Evolutionary conservation across 345 rosid genomes (phyloP).

Genomic region (Sapria himalayana): DNA sequence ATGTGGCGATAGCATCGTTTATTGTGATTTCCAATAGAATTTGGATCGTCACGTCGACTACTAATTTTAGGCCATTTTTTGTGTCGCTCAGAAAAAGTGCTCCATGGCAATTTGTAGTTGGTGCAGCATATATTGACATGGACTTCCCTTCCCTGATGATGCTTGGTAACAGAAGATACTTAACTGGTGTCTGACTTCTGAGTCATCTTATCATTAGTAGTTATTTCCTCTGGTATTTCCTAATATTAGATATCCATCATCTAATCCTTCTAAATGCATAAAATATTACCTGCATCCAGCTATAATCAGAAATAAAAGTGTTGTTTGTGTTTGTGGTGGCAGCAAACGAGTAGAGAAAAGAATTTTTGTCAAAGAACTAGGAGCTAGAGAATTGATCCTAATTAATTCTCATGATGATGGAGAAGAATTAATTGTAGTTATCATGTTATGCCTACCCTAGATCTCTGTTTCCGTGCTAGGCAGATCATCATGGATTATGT

Average conservation of each 20-base stretch:
- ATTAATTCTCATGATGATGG: conserved; percentile 26
- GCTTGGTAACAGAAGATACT: conserved; percentile 21
- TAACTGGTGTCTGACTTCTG: conserved; percentile 50
- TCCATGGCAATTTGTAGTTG: conserved; percentile 27
- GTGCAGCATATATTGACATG: conserved; percentile 17
- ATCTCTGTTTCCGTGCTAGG: conserved; percentile 24
- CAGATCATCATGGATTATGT: not conserved
- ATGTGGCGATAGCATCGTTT: conserved; percentile 12
- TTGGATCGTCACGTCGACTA: conserved; percentile 9
- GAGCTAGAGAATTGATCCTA: conserved; percentile 38
- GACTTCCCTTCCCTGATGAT: conserved; percentile 14
- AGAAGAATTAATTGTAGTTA: conserved; percentile 38
- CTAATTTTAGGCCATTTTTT: conserved; percentile 9
- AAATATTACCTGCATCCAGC: conserved; percentile 44
- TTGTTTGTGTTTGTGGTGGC: conserved; percentile 41
- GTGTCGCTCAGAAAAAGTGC: conserved; percentile 24
- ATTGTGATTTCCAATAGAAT: conserved; percentile 9
- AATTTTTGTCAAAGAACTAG: conserved; percentile 26
- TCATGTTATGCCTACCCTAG: conserved; percentile 33
- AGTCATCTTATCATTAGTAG: conserved; percentile 24
- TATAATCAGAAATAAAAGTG: conserved; percentile 41
- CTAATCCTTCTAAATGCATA: conserved; percentile 17
- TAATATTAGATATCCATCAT: too few species aligned
- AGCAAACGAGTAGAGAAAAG: conserved; percentile 33
- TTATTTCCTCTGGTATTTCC: conserved; percentile 63